phyloP scores from a whole-genome alignment of 495 filamentous ascomycete genomes.

The Penicillium simplicissimum region DNA sequence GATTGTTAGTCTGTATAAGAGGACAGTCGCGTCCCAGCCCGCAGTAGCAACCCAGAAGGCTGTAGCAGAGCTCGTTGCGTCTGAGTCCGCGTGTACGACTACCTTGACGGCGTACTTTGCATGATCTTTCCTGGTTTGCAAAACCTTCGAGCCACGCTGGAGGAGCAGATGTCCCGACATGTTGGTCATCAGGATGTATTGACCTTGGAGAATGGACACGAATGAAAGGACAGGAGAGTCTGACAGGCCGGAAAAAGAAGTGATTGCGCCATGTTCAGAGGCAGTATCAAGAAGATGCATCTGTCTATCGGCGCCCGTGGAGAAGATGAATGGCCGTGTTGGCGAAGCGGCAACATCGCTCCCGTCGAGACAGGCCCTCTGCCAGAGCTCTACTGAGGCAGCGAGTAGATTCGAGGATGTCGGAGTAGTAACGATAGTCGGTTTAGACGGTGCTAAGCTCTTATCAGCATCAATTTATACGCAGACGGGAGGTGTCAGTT shows the following conservation, averaged over 20 bases:
- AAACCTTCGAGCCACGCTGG: conserved; percentile 34
- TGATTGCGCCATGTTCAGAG: conserved; percentile 23
- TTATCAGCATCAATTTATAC: conserved; percentile 11
- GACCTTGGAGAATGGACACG: conserved; percentile 32
- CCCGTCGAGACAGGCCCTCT: conserved; percentile 17
- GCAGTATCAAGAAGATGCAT: conserved; percentile 46
- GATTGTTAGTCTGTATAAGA: conserved; percentile 48
- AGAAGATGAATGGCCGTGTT: conserved; percentile 37
- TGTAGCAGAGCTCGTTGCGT: background rate
- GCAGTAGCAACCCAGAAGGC: conserved; percentile 58
- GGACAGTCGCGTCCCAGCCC: conserved; percentile 64
- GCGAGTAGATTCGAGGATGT: conserved; percentile 56
- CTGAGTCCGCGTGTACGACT: conserved; percentile 36
- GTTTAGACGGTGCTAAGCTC: conserved; percentile 50
- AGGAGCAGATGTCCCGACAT: conserved; percentile 66
- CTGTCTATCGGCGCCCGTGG: conserved; percentile 55
- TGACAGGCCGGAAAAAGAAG: conserved; percentile 44
- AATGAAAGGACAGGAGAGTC: conserved; percentile 63
- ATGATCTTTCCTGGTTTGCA: conserved; percentile 59
- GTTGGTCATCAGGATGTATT: conserved; percentile 49
- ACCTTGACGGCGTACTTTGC: conserved; percentile 63
- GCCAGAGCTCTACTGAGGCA: conserved; percentile 48
- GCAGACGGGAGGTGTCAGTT: background rate
- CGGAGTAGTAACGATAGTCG: conserved; percentile 42
- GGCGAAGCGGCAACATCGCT: conserved; percentile 1